Base-by-base conservation (phyloP, 192 early-diverging fungal species). In the Rhizoclosmatium globosum region DNA sequence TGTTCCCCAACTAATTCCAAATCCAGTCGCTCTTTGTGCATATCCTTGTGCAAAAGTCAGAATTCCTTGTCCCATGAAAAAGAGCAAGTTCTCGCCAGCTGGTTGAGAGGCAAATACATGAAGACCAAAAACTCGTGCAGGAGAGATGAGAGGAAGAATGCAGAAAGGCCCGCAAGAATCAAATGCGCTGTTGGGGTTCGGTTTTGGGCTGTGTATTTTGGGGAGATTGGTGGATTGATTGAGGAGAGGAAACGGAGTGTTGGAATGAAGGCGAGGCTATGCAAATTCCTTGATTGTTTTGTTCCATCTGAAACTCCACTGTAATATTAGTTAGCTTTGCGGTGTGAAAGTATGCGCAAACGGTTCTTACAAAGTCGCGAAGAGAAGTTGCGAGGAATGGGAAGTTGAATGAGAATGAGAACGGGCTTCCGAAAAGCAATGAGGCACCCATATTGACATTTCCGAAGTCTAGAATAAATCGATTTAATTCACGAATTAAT, bases 121-220 rank as follows among this genome's bases (percentile, higher is more conserved):
- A 74, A 64, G 7, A 64, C 43, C 23, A 74, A 7, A 59, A 62
- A 74, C 46, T 74, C 72, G 43, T 74, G 72, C 41, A 74, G 13
- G 13, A 74, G 17, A 15, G 42, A 56, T 4, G 72, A 74, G 31
- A 74, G n/a, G 59, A 74, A 21, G 59, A 74, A 74, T 11, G 72
- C 43, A 11, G 23, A 17, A 42, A 71, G 17, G 23, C 47, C 47
- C 4, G 48, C 69, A 38, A 71, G n/a, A 53, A 48, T 21, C 60
- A 62, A 62, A 62, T 62, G 60, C n/a, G n/a, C 7, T 3, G 69
- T 7, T 19, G 69, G 69, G 3, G 69, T 9, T 57, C 15, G 67
- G 31, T 31, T 31, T 31, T 31, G 31, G 31, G 31, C 31, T 31
- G 31, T 31, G 31, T 31, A 31, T 31, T 31, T 31, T 0, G 17